Conservation (phyloP, 75 land plant species). For the Selaginella moellendorffii region DNA sequence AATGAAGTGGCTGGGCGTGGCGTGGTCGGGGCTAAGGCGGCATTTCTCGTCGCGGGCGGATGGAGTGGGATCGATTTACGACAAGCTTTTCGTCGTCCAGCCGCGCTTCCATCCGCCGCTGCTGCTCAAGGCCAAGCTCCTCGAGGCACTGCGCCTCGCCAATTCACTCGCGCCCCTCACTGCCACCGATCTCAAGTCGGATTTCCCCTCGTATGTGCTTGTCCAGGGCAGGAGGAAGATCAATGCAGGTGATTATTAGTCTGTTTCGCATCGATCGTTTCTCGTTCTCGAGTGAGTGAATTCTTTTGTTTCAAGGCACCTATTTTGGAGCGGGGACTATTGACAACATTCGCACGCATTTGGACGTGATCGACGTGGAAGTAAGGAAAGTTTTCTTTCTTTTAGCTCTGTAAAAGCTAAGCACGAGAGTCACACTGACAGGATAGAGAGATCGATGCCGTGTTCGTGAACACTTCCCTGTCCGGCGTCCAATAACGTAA, state of each 20-base stretch:
- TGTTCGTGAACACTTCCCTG: constrained; percentile 84
- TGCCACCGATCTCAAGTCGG: constrained; percentile 27
- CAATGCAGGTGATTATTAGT: neutral
- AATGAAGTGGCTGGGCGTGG: too few species aligned
- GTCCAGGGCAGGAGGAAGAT: constrained; percentile 46
- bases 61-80: constrained; percentile 16
- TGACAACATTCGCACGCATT: constrained; percentile 45
- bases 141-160: constrained; percentile 67
- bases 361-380: constrained; percentile 41
- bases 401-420: constrained; percentile 8
- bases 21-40: too few species aligned
- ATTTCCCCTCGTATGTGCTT: constrained; percentile 34
- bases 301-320: constrained; percentile 28
- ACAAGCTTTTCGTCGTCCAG: constrained; percentile 63
- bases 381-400: constrained; percentile 12
- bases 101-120: constrained; percentile 53
- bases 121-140: constrained; percentile 47
- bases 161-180: constrained; percentile 61
- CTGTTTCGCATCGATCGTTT: neutral
- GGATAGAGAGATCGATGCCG: constrained; percentile 60
- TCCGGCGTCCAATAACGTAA: constrained; percentile 85
- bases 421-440: neutral
- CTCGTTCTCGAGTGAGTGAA: neutral
- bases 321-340: constrained; percentile 83
- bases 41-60: neutral